Percentiles rank a stretch among this genome's conserved stretches.
Evolutionary conservation across 2,329 filamentous ascomycete genomes (phyloP).

Genomic region (Aspergillus quadrilineatus): DNA sequence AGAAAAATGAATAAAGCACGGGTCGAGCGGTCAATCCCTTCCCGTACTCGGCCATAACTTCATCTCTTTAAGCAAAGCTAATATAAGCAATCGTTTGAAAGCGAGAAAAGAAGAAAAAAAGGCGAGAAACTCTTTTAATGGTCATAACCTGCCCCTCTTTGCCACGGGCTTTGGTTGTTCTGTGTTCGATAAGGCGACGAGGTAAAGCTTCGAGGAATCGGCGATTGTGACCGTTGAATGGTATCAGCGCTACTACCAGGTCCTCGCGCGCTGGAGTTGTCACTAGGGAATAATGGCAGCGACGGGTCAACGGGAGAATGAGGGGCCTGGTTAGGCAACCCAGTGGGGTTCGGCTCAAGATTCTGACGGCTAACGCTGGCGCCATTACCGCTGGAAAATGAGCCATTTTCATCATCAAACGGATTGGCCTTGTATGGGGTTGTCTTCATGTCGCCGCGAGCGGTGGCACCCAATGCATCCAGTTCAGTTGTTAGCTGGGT

Average conservation of each 20-base stretch:
- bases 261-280: slow-evolving; percentile 39
- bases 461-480: slow-evolving; percentile 84
- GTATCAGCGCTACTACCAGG: slow-evolving; percentile 41
- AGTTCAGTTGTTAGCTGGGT: slow-evolving; percentile 83
- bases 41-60: slow-evolving; percentile 40
- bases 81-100: slow-evolving; percentile 23
- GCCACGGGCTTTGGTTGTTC: slow-evolving; percentile 63
- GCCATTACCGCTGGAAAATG: slow-evolving; percentile 56
- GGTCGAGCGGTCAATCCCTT: slow-evolving; percentile 26
- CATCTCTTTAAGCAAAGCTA: slow-evolving; percentile 36
- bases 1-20: slow-evolving; percentile 20
- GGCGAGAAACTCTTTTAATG: slow-evolving; percentile 39
- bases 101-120: slow-evolving; percentile 5
- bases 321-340: slow-evolving; percentile 40
- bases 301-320: slow-evolving; percentile 51
- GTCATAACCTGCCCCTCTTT: slow-evolving; percentile 65
- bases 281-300: slow-evolving; percentile 48
- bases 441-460: slow-evolving; percentile 72
- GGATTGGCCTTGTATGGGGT: slow-evolving; percentile 59
- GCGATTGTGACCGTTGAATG: slow-evolving; percentile 29
- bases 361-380: slow-evolving; percentile 52
- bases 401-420: slow-evolving; percentile 71
- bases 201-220: slow-evolving; percentile 34
- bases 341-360: slow-evolving; percentile 33
- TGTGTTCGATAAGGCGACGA: slow-evolving; percentile 45